Evolutionary conservation across 352 stramenopile species (phyloP), one percentile per base, ranked within the genome.

Genomic region (Phytophthora boehmeriae): DNA sequence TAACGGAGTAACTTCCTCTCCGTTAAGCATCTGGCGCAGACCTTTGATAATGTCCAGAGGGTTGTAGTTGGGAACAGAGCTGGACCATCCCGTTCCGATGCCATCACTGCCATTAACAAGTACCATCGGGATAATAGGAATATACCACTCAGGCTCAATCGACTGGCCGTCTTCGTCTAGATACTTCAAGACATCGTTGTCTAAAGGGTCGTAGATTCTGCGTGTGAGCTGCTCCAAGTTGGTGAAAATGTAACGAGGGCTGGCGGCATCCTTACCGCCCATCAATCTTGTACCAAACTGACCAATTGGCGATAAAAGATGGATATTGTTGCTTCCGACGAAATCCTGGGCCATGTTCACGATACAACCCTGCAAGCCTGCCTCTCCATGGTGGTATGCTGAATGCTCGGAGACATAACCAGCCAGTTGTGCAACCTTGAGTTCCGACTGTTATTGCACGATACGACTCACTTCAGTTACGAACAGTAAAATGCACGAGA

Each of bases 331-430:
- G 54, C 96, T 98, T 20, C 97, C 97, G 23, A 99, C 95, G 75
- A 98, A 99, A 72, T 99, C 92, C 71, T 99, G 97, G 0, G 97
- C 97, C 97, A 99, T 99, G 53, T 95, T 96, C 57, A 99, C 90
- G 58, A 99, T 98, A 62, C 97, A 99, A 39, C 89, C 80, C 45
- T 97, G 82, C 39, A 99, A 72, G 65, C 90, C 98, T 28, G 83
- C 77, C 76, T 99, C 97, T 30, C 97, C 97, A 66, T 99, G 97
- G 72, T 99, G 97, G 79, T 99, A 99, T 4, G 97, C 97, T 42
- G 97, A 98, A 60, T 99, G 96, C 66, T 99, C 97, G 0, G 97
- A 98, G 32, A 98, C 96, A 67, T 99, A 99, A 22, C 97, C 97
- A 43, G 89, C 86, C 30, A 99, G 73, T 61, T 99, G 97, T 8